phyloP scores from a whole-genome alignment of 371 early-diverging fungal species.

The Zancudomyces culisetae region DNA sequence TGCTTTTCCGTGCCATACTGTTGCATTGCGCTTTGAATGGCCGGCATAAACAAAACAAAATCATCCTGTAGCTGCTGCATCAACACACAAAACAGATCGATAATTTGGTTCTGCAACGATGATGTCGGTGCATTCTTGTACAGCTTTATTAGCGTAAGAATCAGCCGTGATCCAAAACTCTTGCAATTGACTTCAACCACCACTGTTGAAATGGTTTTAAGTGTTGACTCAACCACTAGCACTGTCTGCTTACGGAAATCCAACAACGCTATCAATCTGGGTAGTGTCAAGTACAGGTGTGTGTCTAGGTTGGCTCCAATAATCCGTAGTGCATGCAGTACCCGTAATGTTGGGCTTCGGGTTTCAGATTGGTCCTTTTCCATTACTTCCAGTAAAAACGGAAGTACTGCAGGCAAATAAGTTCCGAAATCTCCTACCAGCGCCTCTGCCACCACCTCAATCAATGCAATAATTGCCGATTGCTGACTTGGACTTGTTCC shows the following conservation, averaged over 20 bases:
- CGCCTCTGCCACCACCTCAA: constrained; percentile 42
- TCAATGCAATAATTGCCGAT: constrained; percentile 30
- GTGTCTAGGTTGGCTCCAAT: constrained; percentile 85
- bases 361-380: constrained; percentile 59
- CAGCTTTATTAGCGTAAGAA: constrained; percentile 74
- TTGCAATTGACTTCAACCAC: constrained; percentile 63
- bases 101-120: constrained; percentile 44
- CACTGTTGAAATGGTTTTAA: constrained; percentile 59
- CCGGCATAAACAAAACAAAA: constrained; percentile 77
- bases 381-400: constrained; percentile 61
- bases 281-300: constrained; percentile 81
- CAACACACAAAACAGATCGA: constrained; percentile 69
- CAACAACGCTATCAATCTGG: constrained; percentile 63
- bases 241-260: constrained; percentile 49
- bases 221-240: constrained; percentile 47
- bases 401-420: constrained; percentile 49
- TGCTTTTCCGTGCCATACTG: constrained; percentile 3
- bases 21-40: constrained; percentile 49
- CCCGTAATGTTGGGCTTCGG: constrained; percentile 50
- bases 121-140: constrained; percentile 24
- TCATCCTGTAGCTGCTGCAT: constrained; percentile 73
- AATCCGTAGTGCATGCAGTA: constrained; percentile 62
- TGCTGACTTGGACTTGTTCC: constrained; percentile 29
- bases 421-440: constrained; percentile 43
- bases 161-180: constrained; percentile 78